Base-by-base conservation (phyloP, 2,329 filamentous ascomycete genomes). In the Alternaria infectoria region DNA sequence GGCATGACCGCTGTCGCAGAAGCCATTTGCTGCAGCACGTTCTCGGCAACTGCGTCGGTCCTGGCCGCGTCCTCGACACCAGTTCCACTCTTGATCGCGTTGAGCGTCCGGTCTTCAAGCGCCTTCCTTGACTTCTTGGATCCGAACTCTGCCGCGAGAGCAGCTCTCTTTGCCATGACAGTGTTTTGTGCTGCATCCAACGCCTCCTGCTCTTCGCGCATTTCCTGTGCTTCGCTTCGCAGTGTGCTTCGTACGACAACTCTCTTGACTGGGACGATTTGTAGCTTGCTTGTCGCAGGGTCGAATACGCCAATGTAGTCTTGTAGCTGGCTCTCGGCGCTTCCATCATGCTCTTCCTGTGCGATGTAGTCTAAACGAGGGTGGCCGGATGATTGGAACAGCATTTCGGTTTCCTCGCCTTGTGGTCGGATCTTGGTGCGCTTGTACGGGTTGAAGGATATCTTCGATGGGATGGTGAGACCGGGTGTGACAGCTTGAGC, bases 111-210 rank as follows among this genome's bases (percentile, higher is more conserved):
- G 59, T 89, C 87, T 26, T 86, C 84, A 69, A 96, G 88, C 1
- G 88, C 90, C 81, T 94, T 95, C 84, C 90, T 91, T 21, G 92
- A 91, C 81, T 94, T 95, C 83, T 92, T 93, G 25, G 92, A 95
- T 77, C 93, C 93, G 74, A 96, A 96, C 30, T 90, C 89, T 71
- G 91, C 86, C 44, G 91, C 91, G 12, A 96, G 88, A 3, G 90
- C 87, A 70, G 89, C 90, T 70, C 87, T 88, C 74, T 87, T 86
- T 26, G 90, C 87, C 71, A 86, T 82, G 73, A 86, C 86, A 47
- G 68, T 79, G 60, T 59, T 71, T 62, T 70, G 75, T 9, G 64
- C 69, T 11, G 71, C 73, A 2, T 77, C 73, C 6, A 72, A 49
- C n/a, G 62, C 58, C 15, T 72, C 76, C 36, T 74, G 70, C 65